phyloP scores from a whole-genome alignment of 2,329 filamentous ascomycete species.

The Neonectria faginata region DNA sequence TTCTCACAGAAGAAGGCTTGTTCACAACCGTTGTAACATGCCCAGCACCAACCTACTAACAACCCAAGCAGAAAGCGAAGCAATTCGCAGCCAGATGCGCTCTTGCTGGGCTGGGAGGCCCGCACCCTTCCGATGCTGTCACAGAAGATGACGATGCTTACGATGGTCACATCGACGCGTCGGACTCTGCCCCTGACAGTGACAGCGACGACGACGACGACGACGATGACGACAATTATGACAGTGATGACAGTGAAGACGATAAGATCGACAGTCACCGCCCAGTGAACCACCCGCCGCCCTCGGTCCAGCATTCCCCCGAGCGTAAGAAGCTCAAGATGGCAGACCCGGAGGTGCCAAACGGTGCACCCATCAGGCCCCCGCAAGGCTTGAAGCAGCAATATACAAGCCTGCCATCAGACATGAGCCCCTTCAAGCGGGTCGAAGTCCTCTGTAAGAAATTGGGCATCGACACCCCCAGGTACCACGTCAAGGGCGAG shows the following conservation, averaged over 20 bases:
- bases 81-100: slow-evolving; percentile 64
- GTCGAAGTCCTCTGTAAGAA: slow-evolving; percentile 49
- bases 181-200: background rate
- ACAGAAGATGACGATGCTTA: background rate
- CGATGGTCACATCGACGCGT: background rate
- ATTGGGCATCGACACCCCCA: slow-evolving; percentile 50
- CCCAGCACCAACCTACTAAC: background rate
- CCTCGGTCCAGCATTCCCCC: slow-evolving; percentile 21
- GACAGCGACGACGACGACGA: background rate
- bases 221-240: background rate
- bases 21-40: background rate
- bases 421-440: slow-evolving; percentile 38
- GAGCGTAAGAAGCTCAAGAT: slow-evolving; percentile 30
- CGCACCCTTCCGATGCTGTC: background rate
- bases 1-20: slow-evolving; percentile 62
- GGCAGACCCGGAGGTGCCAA: slow-evolving; percentile 30
- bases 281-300: slow-evolving; percentile 13
- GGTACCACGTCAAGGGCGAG: slow-evolving; percentile 47
- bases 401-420: background rate
- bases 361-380: slow-evolving; percentile 12
- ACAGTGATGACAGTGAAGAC: background rate
- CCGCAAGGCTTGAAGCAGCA: background rate
- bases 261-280: background rate
- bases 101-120: slow-evolving; percentile 53
- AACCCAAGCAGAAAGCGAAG: slow-evolving; percentile 56